Conservation (phyloP, 225 moss, liverwort and hornwort species). For the Sphagnum contortum region DNA sequence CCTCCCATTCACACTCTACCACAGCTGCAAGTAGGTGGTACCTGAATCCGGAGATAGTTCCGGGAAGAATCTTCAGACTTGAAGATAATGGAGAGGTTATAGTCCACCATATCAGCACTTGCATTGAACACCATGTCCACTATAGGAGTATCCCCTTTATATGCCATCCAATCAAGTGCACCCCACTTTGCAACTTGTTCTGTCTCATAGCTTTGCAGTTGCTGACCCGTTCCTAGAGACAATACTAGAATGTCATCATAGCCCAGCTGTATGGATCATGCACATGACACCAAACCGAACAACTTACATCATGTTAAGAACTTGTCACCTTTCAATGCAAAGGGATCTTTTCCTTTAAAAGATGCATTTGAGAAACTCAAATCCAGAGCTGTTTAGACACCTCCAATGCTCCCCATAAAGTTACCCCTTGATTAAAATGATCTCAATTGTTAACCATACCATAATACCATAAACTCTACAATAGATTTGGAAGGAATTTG, state of each 20-base stretch:
- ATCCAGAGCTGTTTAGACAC: too few relatives aligned
- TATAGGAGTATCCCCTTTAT: slow-evolving; percentile 29
- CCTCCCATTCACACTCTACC: too few relatives aligned
- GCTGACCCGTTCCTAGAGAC: slow-evolving; percentile 54
- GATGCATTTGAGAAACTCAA: too few relatives aligned
- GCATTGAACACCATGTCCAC: slow-evolving; percentile 39
- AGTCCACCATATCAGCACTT: slow-evolving; percentile 39
- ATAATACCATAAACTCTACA: too few relatives aligned
- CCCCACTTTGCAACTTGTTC: slow-evolving; percentile 40
- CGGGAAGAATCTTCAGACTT: slow-evolving; percentile 15
- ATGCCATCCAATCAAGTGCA: slow-evolving; percentile 21
- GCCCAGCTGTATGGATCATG: neutral
- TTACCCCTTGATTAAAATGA: too few relatives aligned
- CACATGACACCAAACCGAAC: too few relatives aligned
- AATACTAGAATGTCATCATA: slow-evolving; percentile 33
- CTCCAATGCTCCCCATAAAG: too few relatives aligned
- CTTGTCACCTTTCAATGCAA: too few relatives aligned
- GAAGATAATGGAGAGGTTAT: slow-evolving; percentile 33
- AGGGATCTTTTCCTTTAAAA: too few relatives aligned
- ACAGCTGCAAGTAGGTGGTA: neutral
- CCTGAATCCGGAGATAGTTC: slow-evolving; percentile 38
- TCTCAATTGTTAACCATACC: too few relatives aligned
- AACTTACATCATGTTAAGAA: too few relatives aligned
- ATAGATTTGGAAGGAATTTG: too few relatives aligned
- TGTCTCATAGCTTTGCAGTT: slow-evolving; percentile 34